These are phyloP conservation scores for Ogataea dorogensis DNA, from an alignment of 805 yeast genomes.

Conservation along the genomic window DNA sequence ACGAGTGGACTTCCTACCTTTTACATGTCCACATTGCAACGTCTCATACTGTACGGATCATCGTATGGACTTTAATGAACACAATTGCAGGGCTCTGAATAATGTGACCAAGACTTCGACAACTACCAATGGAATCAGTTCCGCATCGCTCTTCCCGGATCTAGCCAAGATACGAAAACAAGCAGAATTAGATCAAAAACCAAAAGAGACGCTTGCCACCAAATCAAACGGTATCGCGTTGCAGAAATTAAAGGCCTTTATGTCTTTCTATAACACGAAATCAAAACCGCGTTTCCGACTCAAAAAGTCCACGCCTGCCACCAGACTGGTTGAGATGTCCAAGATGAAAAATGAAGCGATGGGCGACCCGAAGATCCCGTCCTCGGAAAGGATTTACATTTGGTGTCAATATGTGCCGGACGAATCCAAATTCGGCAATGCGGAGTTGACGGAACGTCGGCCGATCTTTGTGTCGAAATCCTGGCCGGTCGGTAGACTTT, in stretches of 20 bases:
- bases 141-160: conserved; percentile 50
- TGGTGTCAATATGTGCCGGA: conserved; percentile 45
- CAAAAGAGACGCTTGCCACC: conserved; percentile 17
- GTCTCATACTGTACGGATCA: conserved; percentile 51
- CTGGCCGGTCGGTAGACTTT: conserved; percentile 60
- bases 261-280: conserved; percentile 14
- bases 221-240: conserved; percentile 21
- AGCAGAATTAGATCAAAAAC: conserved; percentile 31
- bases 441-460: conserved; percentile 19
- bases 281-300: conserved; percentile 9
- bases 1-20: conserved; percentile 58
- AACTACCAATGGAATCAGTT: conserved; percentile 34
- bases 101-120: conserved; percentile 5
- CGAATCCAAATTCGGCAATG: conserved; percentile 15
- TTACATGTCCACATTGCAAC: conserved; percentile 43
- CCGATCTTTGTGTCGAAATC: conserved; percentile 49
- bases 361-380: conserved; percentile 48
- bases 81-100: conserved; percentile 27
- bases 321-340: conserved; percentile 36
- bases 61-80: conserved; percentile 36
- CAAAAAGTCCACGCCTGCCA: conserved; percentile 20
- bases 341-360: conserved; percentile 45
- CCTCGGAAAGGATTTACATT: conserved; percentile 46
- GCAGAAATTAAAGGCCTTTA: conserved; percentile 22
- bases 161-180: conserved; percentile 40